A percentile compares a stretch with the other conserved stretches of the same genome.
phyloP scores from a whole-genome alignment of 1,284 basidiomycete species.

The Retiboletus fuscus region DNA sequence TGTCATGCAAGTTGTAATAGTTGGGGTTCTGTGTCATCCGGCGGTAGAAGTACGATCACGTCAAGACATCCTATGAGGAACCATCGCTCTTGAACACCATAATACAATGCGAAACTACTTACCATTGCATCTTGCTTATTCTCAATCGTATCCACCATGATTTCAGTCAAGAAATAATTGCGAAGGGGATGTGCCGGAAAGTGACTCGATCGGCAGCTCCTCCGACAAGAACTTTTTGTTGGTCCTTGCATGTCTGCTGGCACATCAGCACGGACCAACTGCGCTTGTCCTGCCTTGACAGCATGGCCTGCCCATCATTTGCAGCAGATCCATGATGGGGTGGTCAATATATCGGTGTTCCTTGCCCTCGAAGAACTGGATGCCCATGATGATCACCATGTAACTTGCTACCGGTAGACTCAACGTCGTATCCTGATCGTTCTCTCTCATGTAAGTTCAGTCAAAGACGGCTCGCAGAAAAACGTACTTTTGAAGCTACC shows the following conservation, averaged over 20 bases:
- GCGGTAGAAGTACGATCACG: too few species aligned
- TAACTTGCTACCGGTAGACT: conserved; percentile 92
- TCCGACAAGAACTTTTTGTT: conserved; percentile 96
- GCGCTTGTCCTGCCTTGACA: conserved; percentile 84
- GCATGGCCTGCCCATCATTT: conserved; percentile 98
- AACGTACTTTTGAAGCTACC: conserved; percentile 87
- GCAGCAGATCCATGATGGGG: conserved; percentile 95
- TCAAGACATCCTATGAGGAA: too few species aligned
- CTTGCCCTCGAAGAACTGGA: conserved; percentile 73
- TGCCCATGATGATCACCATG: conserved; percentile 99
- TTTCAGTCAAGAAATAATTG: too few species aligned
- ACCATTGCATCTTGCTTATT: conserved; percentile 46
- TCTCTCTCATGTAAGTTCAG: not conserved
- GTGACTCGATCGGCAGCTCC: too few species aligned
- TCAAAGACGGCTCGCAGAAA: not conserved
- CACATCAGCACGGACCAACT: conserved; percentile 96
- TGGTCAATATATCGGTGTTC: conserved; percentile 90
- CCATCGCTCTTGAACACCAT: too few species aligned
- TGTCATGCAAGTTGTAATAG: too few species aligned
- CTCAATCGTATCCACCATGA: conserved; percentile 68
- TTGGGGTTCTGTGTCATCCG: too few species aligned
- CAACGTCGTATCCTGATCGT: conserved; percentile 89
- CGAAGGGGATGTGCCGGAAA: too few species aligned
- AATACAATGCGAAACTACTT: too few species aligned
- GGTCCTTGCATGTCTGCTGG: conserved; percentile 55